Conservation (phyloP, 768 basidiomycete species). For the Tricholoma matsutake region DNA sequence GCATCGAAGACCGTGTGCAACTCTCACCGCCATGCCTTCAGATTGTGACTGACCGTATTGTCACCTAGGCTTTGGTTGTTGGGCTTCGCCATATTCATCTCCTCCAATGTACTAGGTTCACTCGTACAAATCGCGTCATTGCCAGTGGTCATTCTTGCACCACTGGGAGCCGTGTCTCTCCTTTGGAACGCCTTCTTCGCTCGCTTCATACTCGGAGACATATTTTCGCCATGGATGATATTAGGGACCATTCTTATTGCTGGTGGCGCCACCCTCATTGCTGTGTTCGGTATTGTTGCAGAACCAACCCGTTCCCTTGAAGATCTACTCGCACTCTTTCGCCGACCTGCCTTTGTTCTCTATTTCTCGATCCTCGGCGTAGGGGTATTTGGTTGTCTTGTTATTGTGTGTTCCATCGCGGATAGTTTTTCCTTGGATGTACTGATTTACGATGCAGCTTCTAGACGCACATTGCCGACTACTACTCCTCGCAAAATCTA, state of each 20-base stretch:
- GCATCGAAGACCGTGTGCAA: conserved; percentile 71
- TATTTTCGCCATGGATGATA: conserved; percentile 81
- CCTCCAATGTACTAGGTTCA: conserved; percentile 85
- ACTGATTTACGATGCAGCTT: conserved; percentile 3
- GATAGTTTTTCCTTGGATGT: not conserved
- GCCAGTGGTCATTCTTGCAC: conserved; percentile 92
- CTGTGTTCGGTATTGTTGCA: conserved; percentile 87
- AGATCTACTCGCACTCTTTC: conserved; percentile 76
- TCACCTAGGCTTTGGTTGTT: conserved; percentile 72
- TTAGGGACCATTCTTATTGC: conserved; percentile 88
- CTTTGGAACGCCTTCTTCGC: conserved; percentile 96
- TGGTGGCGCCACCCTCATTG: conserved; percentile 85
- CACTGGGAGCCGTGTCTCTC: conserved; percentile 87
- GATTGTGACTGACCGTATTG: conserved; percentile 1
- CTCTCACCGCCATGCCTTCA: not conserved
- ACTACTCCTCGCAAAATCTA: conserved; percentile 45
- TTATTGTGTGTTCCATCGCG: conserved; percentile 47
- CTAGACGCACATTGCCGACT: conserved; percentile 75
- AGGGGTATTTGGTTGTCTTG: conserved; percentile 55
- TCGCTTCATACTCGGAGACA: conserved; percentile 76
- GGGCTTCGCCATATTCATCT: conserved; percentile 84
- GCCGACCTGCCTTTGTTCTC: conserved; percentile 69
- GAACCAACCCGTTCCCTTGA: conserved; percentile 85
- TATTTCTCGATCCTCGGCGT: conserved; percentile 77
- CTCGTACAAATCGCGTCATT: conserved; percentile 91